phyloP scores from a whole-genome alignment of 176 grass and related monocot genomes.

The Oryza brachyantha region DNA sequence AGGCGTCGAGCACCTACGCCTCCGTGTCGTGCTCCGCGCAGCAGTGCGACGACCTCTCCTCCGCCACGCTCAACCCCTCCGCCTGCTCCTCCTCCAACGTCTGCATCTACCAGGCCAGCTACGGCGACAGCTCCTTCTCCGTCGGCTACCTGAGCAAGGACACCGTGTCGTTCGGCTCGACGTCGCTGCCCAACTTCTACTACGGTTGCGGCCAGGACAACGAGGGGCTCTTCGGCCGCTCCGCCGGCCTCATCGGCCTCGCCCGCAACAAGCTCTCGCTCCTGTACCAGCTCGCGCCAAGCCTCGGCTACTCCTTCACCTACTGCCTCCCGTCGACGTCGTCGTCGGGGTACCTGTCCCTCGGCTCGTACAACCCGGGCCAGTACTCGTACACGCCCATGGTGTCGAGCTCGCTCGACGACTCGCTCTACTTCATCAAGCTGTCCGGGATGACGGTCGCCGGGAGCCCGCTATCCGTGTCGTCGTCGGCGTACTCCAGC shows the following conservation, averaged over 20 bases:
- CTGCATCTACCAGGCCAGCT: conserved; percentile 84
- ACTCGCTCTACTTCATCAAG: conserved; percentile 85
- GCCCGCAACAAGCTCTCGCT: conserved; percentile 79
- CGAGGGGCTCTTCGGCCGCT: conserved; percentile 78
- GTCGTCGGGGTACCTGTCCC: conserved; percentile 61
- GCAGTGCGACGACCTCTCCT: conserved; percentile 52
- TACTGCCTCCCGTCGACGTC: conserved; percentile 79
- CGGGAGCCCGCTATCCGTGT: conserved; percentile 38
- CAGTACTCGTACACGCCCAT: conserved; percentile 76
- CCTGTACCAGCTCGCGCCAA: conserved; percentile 68
- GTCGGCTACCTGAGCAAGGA: conserved; percentile 77
- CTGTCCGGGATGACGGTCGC: conserved; percentile 58
- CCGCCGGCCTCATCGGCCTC: conserved; percentile 81
- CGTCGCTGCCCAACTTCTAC: conserved; percentile 52
- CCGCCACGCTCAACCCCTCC: conserved; percentile 65
- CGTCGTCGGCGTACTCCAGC: conserved; percentile 43
- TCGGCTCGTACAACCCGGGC: conserved; percentile 58
- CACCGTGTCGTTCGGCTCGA: conserved; percentile 59
- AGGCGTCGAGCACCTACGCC: conserved; percentile 60
- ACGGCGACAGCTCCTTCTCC: conserved; percentile 88
- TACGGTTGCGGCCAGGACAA: conserved; percentile 91
- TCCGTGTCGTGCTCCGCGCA: conserved; percentile 47
- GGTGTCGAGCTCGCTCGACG: conserved; percentile 56
- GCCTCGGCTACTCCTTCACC: conserved; percentile 67
- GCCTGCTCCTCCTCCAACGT: conserved; percentile 57